phyloP scores from a whole-genome alignment of 768 basidiomycete genomes.

The Tulasnella sp. region DNA sequence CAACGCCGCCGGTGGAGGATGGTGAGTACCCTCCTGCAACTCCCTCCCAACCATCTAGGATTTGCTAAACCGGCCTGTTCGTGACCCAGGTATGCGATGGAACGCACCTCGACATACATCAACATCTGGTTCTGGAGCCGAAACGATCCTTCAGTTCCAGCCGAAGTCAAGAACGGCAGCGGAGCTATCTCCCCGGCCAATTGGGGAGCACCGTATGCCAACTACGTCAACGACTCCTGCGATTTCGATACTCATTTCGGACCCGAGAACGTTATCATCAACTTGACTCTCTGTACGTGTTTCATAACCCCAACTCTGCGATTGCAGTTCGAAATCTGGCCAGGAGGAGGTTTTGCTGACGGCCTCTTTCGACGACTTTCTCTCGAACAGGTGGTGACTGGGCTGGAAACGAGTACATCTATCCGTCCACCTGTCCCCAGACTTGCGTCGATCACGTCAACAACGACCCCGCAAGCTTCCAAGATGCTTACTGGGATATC shows the following conservation, averaged over 20 bases:
- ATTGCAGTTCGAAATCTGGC: too few relatives aligned
- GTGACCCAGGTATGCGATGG: slow-evolving; percentile 28
- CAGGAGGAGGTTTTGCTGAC: slow-evolving; percentile 34
- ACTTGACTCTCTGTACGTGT: slow-evolving; percentile 31
- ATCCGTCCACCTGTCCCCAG: slow-evolving; percentile 26
- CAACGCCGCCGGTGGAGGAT: slow-evolving; percentile 36
- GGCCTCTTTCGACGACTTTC: slow-evolving; percentile 24
- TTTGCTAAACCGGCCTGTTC: not conserved
- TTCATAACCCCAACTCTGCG: too few relatives aligned
- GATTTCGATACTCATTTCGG: slow-evolving; percentile 36
- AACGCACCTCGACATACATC: slow-evolving; percentile 28
- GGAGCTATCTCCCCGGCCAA: not conserved
- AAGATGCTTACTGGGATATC: slow-evolving; percentile 67
- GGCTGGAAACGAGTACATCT: not conserved
- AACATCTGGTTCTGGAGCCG: slow-evolving; percentile 25
- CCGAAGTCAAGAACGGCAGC: slow-evolving; percentile 29
- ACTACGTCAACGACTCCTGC: slow-evolving; percentile 34
- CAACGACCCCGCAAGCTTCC: slow-evolving; percentile 55
- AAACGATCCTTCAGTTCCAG: slow-evolving; percentile 24
- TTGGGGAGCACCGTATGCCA: slow-evolving; percentile 27
- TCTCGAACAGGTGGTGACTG: slow-evolving; percentile 29
- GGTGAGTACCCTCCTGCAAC: slow-evolving; percentile 32
- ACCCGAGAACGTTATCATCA: slow-evolving; percentile 30
- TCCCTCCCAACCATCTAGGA: not conserved
- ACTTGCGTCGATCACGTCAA: slow-evolving; percentile 33